These are phyloP conservation scores for Westerdykella sp. DNA, from an alignment of 2,329 filamentous ascomycete species.

Conservation along the genomic window DNA sequence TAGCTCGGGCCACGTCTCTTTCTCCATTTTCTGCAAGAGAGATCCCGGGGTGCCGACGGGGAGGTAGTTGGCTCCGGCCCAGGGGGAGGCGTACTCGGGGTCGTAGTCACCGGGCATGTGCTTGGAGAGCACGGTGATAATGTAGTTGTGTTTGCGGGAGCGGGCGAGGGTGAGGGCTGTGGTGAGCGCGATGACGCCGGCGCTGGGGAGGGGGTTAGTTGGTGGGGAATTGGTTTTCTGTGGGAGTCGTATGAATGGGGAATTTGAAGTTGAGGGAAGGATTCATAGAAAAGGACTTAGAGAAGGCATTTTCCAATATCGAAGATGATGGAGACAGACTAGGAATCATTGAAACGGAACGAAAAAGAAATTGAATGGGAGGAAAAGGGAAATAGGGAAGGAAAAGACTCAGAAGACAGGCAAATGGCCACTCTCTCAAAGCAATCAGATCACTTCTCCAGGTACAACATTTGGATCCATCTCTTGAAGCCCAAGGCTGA, in stretches of 20 bases:
- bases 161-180: slow-evolving; percentile 57
- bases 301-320: too few species aligned
- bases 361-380: too few species aligned
- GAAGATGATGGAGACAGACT: too few species aligned
- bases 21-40: slow-evolving; percentile 37
- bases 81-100: slow-evolving; percentile 82
- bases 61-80: slow-evolving; percentile 75
- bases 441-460: too few species aligned
- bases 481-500: too few species aligned
- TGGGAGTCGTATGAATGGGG: slow-evolving; percentile 1
- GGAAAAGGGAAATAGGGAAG: too few species aligned
- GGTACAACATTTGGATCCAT: too few species aligned
- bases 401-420: too few species aligned
- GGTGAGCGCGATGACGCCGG: slow-evolving; percentile 61
- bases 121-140: slow-evolving; percentile 68
- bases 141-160: slow-evolving; percentile 44
- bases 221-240: not conserved
- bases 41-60: slow-evolving; percentile 47
- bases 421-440: too few species aligned
- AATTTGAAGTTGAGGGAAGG: not conserved
- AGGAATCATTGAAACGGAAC: too few species aligned
- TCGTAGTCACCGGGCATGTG: slow-evolving; percentile 94
- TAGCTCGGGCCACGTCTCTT: slow-evolving; percentile 42
- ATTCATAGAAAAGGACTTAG: too few species aligned
- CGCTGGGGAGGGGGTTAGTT: slow-evolving; percentile 31